Conservation (phyloP, 1,139 yeast genomes). For the Taphrina deformans region DNA sequence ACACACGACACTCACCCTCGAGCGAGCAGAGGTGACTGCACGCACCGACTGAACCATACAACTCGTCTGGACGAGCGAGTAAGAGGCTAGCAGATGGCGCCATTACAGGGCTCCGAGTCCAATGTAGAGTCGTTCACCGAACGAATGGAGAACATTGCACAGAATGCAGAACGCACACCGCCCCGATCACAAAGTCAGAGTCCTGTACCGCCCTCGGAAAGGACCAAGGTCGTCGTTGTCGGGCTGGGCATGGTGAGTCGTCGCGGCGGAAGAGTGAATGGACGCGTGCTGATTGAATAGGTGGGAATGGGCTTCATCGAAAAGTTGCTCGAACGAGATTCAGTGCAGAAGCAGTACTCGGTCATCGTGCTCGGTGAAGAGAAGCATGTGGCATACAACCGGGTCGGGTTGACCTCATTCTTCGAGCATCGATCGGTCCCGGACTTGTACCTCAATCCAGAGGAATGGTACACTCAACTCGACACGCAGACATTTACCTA, state of each 20-base stretch:
- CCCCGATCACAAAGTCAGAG: not conserved
- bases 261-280: too few species aligned
- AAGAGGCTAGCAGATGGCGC: slow-evolving; percentile 1
- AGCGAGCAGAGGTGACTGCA: not conserved
- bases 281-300: slow-evolving; percentile 1
- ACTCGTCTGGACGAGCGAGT: slow-evolving; percentile 1
- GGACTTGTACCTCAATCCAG: slow-evolving; percentile 44
- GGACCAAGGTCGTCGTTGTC: slow-evolving; percentile 41
- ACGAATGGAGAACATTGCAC: slow-evolving; percentile 7
- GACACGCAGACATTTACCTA: slow-evolving; percentile 44
- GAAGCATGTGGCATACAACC: slow-evolving; percentile 46
- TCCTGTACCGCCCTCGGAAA: not conserved
- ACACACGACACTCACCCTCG: too few species aligned
- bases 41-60: too few species aligned
- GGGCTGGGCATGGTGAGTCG: slow-evolving; percentile 46
- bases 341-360: slow-evolving; percentile 41
- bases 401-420: slow-evolving; percentile 47
- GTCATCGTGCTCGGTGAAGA: slow-evolving; percentile 46
- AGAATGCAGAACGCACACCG: slow-evolving; percentile 14
- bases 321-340: slow-evolving; percentile 44
- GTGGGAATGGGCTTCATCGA: slow-evolving; percentile 45
- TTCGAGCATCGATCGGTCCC: slow-evolving; percentile 43
- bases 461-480: slow-evolving; percentile 44
- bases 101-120: slow-evolving; percentile 19
- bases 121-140: not conserved